Conservation (phyloP, 257 asterid species). For the Solanum chmielewskii region DNA sequence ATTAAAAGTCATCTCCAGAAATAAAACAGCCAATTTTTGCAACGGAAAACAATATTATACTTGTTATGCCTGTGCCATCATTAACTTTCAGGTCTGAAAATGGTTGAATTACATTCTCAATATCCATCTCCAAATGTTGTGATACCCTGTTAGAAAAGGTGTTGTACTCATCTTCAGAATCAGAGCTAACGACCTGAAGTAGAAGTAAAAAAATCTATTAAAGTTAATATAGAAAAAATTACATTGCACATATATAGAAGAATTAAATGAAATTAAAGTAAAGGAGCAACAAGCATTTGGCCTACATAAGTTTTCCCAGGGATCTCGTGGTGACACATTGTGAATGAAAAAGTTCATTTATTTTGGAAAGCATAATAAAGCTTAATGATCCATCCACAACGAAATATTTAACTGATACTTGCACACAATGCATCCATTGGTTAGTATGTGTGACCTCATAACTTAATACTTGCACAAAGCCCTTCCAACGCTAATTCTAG, state of each 20-base stretch:
- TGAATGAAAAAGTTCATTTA: neutral
- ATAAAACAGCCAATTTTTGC: neutral
- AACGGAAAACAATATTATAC: neutral
- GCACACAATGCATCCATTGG: neutral
- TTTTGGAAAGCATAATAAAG: neutral
- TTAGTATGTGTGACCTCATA: neutral
- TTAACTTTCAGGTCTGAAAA: conserved; percentile 44
- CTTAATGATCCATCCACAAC: neutral
- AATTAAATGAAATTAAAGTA: neutral
- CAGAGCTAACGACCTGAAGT: conserved; percentile 49
- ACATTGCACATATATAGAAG: neutral
- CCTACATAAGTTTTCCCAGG: neutral
- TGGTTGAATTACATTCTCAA: conserved; percentile 50
- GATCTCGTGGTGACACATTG: neutral
- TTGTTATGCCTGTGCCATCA: conserved; percentile 25
- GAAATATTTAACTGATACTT: neutral
- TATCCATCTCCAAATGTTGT: conserved; percentile 23
- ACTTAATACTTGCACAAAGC: neutral
- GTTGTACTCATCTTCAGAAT: conserved; percentile 52
- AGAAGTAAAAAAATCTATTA: neutral
- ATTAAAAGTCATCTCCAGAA: neutral
- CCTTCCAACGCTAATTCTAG: neutral
- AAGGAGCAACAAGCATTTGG: neutral
- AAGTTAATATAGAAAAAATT: neutral
- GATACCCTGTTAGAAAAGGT: neutral